Percentiles rank a stretch among this genome's conserved stretches.
Conservation (phyloP, 306 rosid genomes). For the Gynostemma pentaphyllum region DNA sequence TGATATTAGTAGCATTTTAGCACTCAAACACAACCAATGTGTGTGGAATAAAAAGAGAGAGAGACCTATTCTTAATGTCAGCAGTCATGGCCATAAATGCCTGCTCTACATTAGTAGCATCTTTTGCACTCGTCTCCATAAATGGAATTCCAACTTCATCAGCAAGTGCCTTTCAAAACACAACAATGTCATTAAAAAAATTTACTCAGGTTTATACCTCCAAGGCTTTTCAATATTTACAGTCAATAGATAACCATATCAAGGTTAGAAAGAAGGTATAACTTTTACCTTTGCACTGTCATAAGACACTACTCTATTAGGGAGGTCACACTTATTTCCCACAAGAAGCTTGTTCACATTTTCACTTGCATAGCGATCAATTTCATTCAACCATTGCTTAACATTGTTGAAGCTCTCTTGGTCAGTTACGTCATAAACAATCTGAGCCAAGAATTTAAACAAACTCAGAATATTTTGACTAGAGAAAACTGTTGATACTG, state of each 20-base stretch:
- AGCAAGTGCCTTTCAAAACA: conserved; percentile 29
- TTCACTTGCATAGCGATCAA: conserved; percentile 37
- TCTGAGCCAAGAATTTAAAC: conserved; percentile 18
- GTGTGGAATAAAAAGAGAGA: background rate
- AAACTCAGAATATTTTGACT: background rate
- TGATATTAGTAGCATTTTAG: background rate
- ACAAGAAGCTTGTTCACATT: conserved; percentile 48
- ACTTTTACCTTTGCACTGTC: conserved; percentile 38
- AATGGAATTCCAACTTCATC: conserved; percentile 48
- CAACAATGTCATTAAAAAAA: background rate
- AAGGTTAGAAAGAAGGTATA: background rate
- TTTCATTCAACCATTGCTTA: conserved; percentile 39
- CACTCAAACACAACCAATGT: background rate
- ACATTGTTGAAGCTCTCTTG: conserved; percentile 48
- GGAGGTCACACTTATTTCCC: conserved; percentile 30
- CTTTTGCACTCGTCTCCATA: conserved; percentile 48
- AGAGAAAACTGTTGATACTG: background rate
- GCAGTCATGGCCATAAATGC: conserved; percentile 52
- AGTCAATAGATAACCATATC: background rate
- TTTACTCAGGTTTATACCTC: background rate
- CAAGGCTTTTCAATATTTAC: background rate
- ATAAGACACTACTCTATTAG: conserved; percentile 36
- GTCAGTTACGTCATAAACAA: conserved; percentile 48
- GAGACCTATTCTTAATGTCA: conserved; percentile 37
- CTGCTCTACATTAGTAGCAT: conserved; percentile 39